These are phyloP conservation scores for Friedmanniomyces endolithicus DNA, from an alignment of 495 filamentous ascomycete genomes.

Conservation along the genomic window DNA sequence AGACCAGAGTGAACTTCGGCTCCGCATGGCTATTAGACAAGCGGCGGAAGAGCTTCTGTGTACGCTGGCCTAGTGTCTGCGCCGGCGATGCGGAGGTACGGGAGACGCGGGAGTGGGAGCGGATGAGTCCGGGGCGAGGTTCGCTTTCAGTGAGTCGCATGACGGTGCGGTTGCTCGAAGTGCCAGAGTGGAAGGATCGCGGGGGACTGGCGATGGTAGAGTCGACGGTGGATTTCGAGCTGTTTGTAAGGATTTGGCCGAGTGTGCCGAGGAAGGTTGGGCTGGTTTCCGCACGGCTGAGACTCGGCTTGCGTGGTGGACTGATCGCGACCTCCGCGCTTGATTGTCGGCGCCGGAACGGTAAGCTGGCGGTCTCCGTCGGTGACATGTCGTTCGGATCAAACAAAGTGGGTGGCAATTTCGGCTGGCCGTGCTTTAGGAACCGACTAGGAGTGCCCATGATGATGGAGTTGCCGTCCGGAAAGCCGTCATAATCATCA, in stretches of 20 bases:
- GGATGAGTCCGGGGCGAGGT: background rate
- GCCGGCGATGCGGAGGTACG: slow-evolving; percentile 8
- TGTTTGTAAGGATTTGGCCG: background rate
- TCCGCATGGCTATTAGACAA: slow-evolving; percentile 12
- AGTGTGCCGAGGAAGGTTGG: slow-evolving; percentile 9
- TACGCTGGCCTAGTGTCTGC: slow-evolving; percentile 9
- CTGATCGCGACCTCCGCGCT: slow-evolving; percentile 3
- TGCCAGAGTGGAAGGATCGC: slow-evolving; percentile 8
- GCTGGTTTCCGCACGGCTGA: slow-evolving; percentile 16
- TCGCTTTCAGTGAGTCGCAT: background rate
- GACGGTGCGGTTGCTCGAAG: slow-evolving; percentile 14
- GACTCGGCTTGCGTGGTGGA: slow-evolving; percentile 12
- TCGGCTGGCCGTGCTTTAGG: slow-evolving; percentile 9
- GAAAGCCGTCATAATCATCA: slow-evolving; percentile 18
- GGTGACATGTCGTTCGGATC: slow-evolving; percentile 8
- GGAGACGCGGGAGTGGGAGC: background rate
- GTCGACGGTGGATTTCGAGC: slow-evolving; percentile 1
- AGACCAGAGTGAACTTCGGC: background rate
- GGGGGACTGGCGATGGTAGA: slow-evolving; percentile 3
- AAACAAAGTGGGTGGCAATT: background rate
- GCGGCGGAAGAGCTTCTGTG: slow-evolving; percentile 19
- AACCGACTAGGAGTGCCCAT: slow-evolving; percentile 22
- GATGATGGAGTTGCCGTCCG: slow-evolving; percentile 19
- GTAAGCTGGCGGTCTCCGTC: background rate
- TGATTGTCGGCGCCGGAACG: slow-evolving; percentile 9